Conservation (phyloP, 2,329 filamentous ascomycete species). For the Phyllosticta paracitricarpa region DNA sequence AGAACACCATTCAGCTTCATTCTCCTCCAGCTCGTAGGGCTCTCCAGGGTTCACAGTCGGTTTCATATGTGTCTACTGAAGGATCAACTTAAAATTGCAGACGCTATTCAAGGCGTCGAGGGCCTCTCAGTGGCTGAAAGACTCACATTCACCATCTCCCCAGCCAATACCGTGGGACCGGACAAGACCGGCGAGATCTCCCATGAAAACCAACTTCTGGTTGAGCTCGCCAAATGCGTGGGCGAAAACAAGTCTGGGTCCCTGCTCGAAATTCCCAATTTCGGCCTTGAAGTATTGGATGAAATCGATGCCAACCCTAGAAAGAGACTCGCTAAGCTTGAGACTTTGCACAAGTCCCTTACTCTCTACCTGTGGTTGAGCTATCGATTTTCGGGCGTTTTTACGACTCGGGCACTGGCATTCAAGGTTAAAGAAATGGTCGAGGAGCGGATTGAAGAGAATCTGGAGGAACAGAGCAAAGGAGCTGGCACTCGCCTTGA, state of each 20-base stretch:
- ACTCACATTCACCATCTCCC: slow-evolving; percentile 64
- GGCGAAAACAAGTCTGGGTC: slow-evolving; percentile 56
- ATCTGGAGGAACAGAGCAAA: slow-evolving; percentile 15
- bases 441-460: slow-evolving; percentile 62
- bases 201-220: slow-evolving; percentile 42
- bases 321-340: slow-evolving; percentile 49
- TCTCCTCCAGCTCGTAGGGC: slow-evolving; percentile 61
- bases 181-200: slow-evolving; percentile 38
- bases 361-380: slow-evolving; percentile 89
- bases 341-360: slow-evolving; percentile 69
- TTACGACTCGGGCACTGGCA: slow-evolving; percentile 63
- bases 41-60: slow-evolving; percentile 51
- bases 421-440: slow-evolving; percentile 69
- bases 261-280: slow-evolving; percentile 58
- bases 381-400: slow-evolving; percentile 76
- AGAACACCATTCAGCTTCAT: slow-evolving; percentile 77
- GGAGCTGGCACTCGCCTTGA: not conserved
- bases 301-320: slow-evolving; percentile 24
- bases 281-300: slow-evolving; percentile 69
- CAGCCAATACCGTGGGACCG: slow-evolving; percentile 42
- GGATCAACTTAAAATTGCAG: slow-evolving; percentile 57
- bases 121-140: slow-evolving; percentile 63
- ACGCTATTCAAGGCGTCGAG: slow-evolving; percentile 61
- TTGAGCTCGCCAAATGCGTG: slow-evolving; percentile 59
- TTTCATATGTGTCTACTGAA: slow-evolving; percentile 62